Conservation (phyloP, 2,329 filamentous ascomycete genomes). For the Fusarium tjaetaba region DNA sequence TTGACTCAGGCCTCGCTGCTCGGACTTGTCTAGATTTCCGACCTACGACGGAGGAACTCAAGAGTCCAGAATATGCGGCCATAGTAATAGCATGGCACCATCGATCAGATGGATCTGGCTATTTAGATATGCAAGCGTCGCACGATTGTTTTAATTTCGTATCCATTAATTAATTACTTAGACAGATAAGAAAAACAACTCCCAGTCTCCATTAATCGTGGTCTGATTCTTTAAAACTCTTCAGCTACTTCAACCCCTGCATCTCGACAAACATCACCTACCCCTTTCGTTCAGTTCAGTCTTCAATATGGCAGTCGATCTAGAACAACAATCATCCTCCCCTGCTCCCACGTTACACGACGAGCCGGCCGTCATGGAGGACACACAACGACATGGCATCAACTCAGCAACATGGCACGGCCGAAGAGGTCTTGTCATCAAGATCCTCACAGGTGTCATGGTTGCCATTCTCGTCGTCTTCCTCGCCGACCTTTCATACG, state of each 20-base stretch:
- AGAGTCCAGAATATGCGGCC: background rate
- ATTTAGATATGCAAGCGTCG: slow-evolving; percentile 5
- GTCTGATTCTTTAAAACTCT: background rate
- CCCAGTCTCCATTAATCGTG: background rate
- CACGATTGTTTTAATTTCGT: background rate
- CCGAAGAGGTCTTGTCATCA: slow-evolving; percentile 5
- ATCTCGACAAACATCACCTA: background rate
- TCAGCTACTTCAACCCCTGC: background rate
- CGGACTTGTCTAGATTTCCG: background rate
- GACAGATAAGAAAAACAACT: background rate
- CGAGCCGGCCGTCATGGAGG: background rate
- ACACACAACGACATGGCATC: slow-evolving; percentile 11
- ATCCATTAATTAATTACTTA: background rate
- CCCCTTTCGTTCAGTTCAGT: background rate
- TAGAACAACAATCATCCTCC: slow-evolving; percentile 20
- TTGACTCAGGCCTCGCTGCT: background rate
- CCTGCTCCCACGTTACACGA: slow-evolving; percentile 30
- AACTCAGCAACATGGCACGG: slow-evolving; percentile 22
- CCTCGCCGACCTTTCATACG: slow-evolving; percentile 44
- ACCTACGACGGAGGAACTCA: background rate
- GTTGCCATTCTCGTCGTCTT: slow-evolving; percentile 34
- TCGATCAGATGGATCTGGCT: background rate
- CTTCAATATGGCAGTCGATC: slow-evolving; percentile 1
- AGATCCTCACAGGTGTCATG: slow-evolving; percentile 30
- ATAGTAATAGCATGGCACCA: background rate